Evolutionary conservation across 164 flowering plant species (phyloP), one percentile per base, ranked within the genome.

Genomic region (Nelumbo lutea): DNA sequence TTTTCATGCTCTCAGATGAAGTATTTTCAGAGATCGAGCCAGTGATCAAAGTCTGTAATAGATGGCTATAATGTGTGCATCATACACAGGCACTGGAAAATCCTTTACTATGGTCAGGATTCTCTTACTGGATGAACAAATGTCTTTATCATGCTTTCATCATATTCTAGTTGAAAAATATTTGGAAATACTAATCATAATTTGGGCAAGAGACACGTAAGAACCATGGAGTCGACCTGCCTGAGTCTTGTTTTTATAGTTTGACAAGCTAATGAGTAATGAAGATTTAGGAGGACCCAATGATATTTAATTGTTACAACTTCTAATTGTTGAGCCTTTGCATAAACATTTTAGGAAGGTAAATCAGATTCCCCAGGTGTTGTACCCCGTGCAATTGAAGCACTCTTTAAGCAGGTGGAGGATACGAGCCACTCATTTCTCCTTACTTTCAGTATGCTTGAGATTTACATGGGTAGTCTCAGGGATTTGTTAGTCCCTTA

Each of bases 41-140:
- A 13, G 78, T 88, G 43, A 81, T 88, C 71, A 88, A 88, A 81
- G 72, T 82, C 93, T n/a, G 82, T 77, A 1, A 57, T 88, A 45
- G 90, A 86, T 75, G 93, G 93, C 59, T 82, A 80, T 82, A 88
- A 88, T 77, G 85, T 82, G 8, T 86, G 92, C 84, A 84, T 88
- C 92, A 9, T 88, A 81, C 74, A 86, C 92, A 0, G 90, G 92
- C 65, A 80, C 90, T 4, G 90, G 93, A n/a, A 88, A 86, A 70
- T 85, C 87, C 64, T 84, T 82, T 71, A 85, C 90, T 43, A 86
- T 86, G 93, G 93, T 88, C 64, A 81, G 85, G 43, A 76, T 62
- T 43, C 55, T 71, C 60, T 64, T 27, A 45, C 51, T 38, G 10
- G 52, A 48, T 42, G 38, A 15, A 27, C 27, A 27, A 55, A 72